Evolutionary conservation across 257 asterid genomes (phyloP).

Genomic region (Solanum neorickii): DNA sequence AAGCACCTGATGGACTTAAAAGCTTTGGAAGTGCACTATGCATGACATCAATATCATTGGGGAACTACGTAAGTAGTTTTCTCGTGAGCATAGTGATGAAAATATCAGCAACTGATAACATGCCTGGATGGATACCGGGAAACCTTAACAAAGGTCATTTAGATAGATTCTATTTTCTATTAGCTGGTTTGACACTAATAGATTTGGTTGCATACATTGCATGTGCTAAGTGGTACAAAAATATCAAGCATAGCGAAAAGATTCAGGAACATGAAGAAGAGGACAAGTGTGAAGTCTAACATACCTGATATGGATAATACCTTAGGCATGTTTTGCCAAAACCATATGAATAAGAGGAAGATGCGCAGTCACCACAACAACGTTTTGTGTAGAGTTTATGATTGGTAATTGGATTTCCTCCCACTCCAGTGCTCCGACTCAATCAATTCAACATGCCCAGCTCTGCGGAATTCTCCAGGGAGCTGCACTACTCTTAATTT

Average conservation of each 20-base stretch:
- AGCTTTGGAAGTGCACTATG: conserved; percentile 96
- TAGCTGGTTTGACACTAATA: conserved; percentile 61
- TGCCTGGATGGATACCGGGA: conserved; percentile 94
- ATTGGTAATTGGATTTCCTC: not conserved
- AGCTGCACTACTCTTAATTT: not conserved
- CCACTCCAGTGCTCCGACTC: not conserved
- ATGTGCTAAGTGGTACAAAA: conserved; percentile 64
- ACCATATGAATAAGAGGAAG: not conserved
- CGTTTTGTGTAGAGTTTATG: not conserved
- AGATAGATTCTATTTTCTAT: conserved; percentile 69
- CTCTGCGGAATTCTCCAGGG: not conserved
- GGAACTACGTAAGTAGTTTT: conserved; percentile 81
- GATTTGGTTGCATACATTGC: conserved; percentile 53
- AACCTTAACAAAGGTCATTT: conserved; percentile 84
- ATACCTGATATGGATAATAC: not conserved
- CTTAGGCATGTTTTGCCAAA: not conserved
- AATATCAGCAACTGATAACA: conserved; percentile 50
- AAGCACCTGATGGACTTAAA: conserved; percentile 86
- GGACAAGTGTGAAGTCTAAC: conserved; percentile 22
- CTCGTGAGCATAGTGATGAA: conserved; percentile 75
- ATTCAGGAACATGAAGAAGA: conserved; percentile 14
- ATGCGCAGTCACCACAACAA: not conserved
- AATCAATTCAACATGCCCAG: not conserved
- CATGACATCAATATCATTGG: conserved; percentile 89
- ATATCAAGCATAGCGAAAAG: conserved; percentile 45